Evolutionary conservation across 768 basidiomycete species (phyloP), one percentile per base, ranked within the genome.

Genomic region (Suillus occidentalis): DNA sequence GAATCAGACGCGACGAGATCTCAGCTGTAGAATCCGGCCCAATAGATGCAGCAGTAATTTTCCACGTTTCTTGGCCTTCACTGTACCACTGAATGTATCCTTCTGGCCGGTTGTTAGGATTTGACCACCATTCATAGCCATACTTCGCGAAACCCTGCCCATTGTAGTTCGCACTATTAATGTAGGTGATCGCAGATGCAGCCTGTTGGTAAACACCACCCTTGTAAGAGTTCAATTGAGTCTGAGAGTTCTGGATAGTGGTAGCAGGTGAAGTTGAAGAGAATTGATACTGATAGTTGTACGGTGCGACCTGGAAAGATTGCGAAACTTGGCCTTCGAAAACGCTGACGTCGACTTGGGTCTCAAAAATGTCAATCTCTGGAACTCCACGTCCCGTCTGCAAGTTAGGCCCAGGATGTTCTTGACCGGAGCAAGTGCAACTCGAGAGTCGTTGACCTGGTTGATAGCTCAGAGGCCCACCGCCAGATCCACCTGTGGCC

Each of bases 301-400:
- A 95, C 12, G 94, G 94, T 12, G 92, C 93, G 45, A 83, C 74
- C 76, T 96, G 94, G 72, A 85, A 84, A 69, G 88, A 90, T 77
- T 96, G 95, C 2, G 92, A 94, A 1, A 89, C 90, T 69, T 89
- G 80, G 49, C 85, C 92, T 72, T 78, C 70, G 69, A 85, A 83
- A 5, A 76, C 65, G 63, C 61, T 66, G 6, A 82, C 69, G 69
- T 94, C 80, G 65, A 89, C 78, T 74, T 95, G 90, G 0, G 94
- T 88, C 80, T 99, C 96, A 64, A 97, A 73, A 65, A 99, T 83
- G 76, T 98, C 96, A 69, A 98, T 94, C 80, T 99, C 97, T 2
- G 97, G 96, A 1, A 90, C 92, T 39, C 87, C 87, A 60, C 96
- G 87, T 22, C 89, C 89, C 18, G 78, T 79, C 36, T 76, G 82